Base-by-base conservation (phyloP, 2,329 filamentous ascomycete genomes). In the Aureobasidium sp. region DNA sequence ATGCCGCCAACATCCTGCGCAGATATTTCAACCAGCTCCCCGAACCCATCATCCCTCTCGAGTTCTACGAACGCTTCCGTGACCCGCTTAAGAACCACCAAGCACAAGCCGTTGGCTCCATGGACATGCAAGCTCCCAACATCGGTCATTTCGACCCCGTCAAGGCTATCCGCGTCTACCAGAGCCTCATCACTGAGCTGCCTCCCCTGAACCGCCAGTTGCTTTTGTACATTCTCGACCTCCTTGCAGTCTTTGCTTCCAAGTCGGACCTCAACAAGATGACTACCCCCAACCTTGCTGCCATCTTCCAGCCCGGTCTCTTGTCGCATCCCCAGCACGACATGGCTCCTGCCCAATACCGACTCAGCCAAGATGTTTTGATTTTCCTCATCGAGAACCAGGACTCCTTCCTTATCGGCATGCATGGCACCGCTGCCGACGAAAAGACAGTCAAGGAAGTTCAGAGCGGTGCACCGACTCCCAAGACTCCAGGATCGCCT, bases 351-450 rank as follows among this genome's bases (percentile, higher is more conserved):
- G 85, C 89, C 62, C 93, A 97, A 71, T 99, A 99, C 73, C 87
- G 91, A 36, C 80, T 99, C 6, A 97, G 95, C 72, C 94, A 99
- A 80, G 93, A 94, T 70, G 93, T 99, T 22, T 83, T 99, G 66
- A 96, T 99, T 56, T 99, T 99, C 75, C 78, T 99, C 68, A 99
- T 99, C 67, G 92, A 97, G 72, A 96, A 99, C 70, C 94, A 99
- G 74, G 94, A 99, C 71, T 90, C 96, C 75, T 99, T 99, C 80
- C 79, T 99, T 67, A 95, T 99, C 66, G 94, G 94, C 61, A 99
- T 99, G 94, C 90, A 91, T 72, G 94, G 94, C 48, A 97, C 92
- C n/a, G 92, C 86, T n/a, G 90, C 92, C n/a, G 92, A 97, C 71
- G 90, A 95, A 71, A 87, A 85, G 64, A 86, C 84, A 8, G 80